Base-by-base conservation (phyloP, 75 land plant species). In the Picea glauca region DNA sequence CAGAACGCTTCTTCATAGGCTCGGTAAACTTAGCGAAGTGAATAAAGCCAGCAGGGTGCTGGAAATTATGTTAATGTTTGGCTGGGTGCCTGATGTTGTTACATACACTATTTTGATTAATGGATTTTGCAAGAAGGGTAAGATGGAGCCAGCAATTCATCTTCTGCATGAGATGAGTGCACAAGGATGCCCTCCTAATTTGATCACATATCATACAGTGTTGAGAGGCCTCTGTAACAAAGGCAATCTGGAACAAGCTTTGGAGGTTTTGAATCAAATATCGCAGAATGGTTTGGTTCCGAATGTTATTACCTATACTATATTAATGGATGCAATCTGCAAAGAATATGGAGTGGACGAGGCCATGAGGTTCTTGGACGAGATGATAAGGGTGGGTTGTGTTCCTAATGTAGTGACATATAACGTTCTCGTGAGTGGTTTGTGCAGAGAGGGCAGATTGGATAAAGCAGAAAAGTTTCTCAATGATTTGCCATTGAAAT, bases 401-500 rank as follows among this genome's bases (percentile, higher is more conserved):
- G 65, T 83, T n/a, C 91, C 91, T 17, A 88, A 89, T 81, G 77
- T 84, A 1, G 87, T 87, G 17, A 89, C 89, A 38, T 89, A 85
- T 73, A 91, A 85, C 73, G 83, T 84, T 58, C 77, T 91, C 13
- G 79, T 91, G 15, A 85, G 84, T 74, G 89, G 89, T 50, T 79
- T 89, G n/a, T 89, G 91, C 72, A 91, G 80, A 63, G 84, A 87
- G 62, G 89, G 91, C 12, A 85, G 87, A 75, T 75, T 89, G 40
- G 86, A 91, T 64, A 88, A 88, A 4, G 90, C 89, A 18, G 58
- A 79, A 58, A 62, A 82, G 40, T 82, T 89, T 74, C 40, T 91
- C 50, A 66, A 83, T 30, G 59, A 74, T 60, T 78, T 87, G 84
- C 77, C 79, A 58, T 50, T 31, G 17, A 80, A 84, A 74, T 91